phyloP scores from a whole-genome alignment of 345 rosid genomes.

The Salix purpurea region DNA sequence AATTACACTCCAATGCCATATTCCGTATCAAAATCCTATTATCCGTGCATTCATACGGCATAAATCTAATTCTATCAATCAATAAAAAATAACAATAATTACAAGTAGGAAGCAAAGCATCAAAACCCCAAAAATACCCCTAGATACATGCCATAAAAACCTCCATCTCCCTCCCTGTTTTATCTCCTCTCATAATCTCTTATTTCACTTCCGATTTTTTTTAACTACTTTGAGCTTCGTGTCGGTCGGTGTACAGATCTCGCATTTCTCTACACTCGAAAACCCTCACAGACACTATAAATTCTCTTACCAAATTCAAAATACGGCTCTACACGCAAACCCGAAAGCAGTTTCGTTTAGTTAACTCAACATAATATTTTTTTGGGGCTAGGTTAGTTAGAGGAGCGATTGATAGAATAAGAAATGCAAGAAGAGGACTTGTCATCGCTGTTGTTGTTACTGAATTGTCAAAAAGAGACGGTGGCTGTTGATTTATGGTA shows the following conservation, averaged over 20 bases:
- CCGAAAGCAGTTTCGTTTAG: neutral
- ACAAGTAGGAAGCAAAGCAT: neutral
- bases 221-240: neutral
- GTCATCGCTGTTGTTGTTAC: conserved; percentile 6
- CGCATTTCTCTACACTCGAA: conserved; percentile 25
- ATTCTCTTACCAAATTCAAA: neutral
- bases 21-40: neutral
- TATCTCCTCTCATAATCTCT: conserved; percentile 13
- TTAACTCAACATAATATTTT: neutral
- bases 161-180: neutral
- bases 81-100: neutral
- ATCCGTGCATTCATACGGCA: neutral
- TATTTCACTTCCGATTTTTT: neutral
- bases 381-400: neutral
- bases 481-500: conserved; percentile 15
- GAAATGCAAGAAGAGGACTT: conserved; percentile 1
- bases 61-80: neutral
- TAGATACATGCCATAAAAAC: conserved; percentile 38
- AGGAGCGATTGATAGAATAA: neutral
- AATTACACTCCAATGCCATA: neutral
- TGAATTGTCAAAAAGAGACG: conserved; percentile 19
- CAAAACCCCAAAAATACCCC: conserved; percentile 1
- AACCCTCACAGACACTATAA: neutral
- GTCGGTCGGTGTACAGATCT: conserved; percentile 62
- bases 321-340: neutral